Evolutionary conservation across 2,329 filamentous ascomycete genomes (phyloP), one percentile per base, ranked within the genome.

Genomic region (Aspergillus tamarii): DNA sequence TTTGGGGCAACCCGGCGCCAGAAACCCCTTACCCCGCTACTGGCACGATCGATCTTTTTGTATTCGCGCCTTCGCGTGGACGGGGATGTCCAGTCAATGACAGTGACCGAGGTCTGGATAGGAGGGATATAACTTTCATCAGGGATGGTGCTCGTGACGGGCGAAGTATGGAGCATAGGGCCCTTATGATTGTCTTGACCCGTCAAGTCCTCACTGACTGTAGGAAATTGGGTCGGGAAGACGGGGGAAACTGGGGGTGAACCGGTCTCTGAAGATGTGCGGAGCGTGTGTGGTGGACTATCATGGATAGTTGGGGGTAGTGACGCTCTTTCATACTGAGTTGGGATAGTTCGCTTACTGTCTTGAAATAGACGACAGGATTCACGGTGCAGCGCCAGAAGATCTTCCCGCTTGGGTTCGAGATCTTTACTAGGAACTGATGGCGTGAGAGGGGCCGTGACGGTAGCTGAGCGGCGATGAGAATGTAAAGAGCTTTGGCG

Each of bases 31-130:
- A 82, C 66, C 3, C 81, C 81, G 23, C 72, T 76, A 62, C 72
- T 77, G 54, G 77, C 77, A 12, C 78, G 77, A 70, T 80, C 76
- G 82, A 87, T 78, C 85, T 88, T 71, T 87, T 87, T 76, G 61
- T 83, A 83, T 65, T 83, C 80, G 23, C 74, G 74, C 10, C 78
- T 72, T 12, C 81, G 77, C 6, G 80, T 82, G 11, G 77, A 77
- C 9, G 78, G 74, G 0, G 79, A 80, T 2, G 80, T 83, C 81
- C 81, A 83, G 64, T 82, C 80, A 50, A 82, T 81, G 9, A 81
- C 76, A 6, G 80, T 81, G 26, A 76, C 70, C 23, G 77, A 74
- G 43, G 75, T 59, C 55, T 74, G 66, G 62, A 71, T 60, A 5
- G 64, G 34, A 16, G 56, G 52, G 14, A 60, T 39, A 30, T 52